Evolutionary conservation across 441 rosid genomes (phyloP).

Genomic region (Populus hybrid): DNA sequence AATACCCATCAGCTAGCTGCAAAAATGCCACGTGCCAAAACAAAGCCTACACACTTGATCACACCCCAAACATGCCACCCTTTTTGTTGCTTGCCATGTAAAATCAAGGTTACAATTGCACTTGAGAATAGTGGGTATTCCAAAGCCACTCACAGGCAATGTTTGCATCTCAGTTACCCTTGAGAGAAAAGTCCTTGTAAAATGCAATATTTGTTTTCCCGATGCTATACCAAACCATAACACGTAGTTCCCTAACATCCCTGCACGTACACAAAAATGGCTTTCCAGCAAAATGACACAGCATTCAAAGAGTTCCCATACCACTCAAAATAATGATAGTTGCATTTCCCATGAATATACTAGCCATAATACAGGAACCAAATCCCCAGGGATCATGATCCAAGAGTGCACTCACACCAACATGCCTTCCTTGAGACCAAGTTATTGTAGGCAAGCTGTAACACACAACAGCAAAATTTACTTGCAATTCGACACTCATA

Average conservation of each 20-base stretch:
- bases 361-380: constrained; percentile 24
- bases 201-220: neutral
- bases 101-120: constrained; percentile 9
- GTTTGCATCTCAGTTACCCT: constrained; percentile 8
- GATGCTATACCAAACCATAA: too few relatives aligned
- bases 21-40: constrained; percentile 6
- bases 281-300: constrained; percentile 27
- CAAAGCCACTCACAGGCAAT: neutral
- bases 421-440: constrained; percentile 66
- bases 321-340: constrained; percentile 25
- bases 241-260: constrained; percentile 20
- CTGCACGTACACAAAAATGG: constrained; percentile 17
- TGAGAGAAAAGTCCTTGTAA: constrained; percentile 10
- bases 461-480: constrained; percentile 62
- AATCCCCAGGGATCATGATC: constrained; percentile 35
- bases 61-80: constrained; percentile 9
- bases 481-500: constrained; percentile 41
- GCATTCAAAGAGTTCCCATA: too few relatives aligned
- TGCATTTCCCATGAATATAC: constrained; percentile 32
- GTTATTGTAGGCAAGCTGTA: constrained; percentile 74
- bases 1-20: constrained; percentile 12
- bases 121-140: constrained; percentile 10
- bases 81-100: constrained; percentile 3
- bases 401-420: constrained; percentile 45
- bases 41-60: constrained; percentile 11